These are phyloP conservation scores for Kalmusia sp. DNA, from an alignment of 2,329 filamentous ascomycete species.

Conservation along the genomic window DNA sequence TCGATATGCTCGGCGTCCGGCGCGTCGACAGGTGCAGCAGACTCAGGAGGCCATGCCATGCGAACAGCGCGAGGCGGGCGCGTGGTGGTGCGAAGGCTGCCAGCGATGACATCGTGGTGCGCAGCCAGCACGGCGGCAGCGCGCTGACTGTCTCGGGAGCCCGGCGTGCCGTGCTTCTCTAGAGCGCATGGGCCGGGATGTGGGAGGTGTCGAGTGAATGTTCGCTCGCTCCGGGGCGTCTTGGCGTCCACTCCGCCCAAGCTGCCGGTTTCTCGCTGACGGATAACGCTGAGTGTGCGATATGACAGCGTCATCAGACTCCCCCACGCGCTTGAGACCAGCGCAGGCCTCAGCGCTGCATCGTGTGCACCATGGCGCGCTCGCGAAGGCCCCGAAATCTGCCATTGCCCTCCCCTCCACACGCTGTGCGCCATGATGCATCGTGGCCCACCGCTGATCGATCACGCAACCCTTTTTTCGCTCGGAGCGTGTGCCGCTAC, in stretches of 20 bases:
- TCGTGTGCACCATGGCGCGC: no score
- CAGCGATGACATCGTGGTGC: neutral
- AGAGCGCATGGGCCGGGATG: neutral
- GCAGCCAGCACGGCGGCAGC: neutral
- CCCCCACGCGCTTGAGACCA: neutral
- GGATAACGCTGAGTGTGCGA: conserved; percentile 6
- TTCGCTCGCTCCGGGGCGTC: neutral
- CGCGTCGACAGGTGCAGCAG: no score
- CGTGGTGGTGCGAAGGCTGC: neutral
- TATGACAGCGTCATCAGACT: conserved; percentile 3
- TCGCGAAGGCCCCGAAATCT: neutral
- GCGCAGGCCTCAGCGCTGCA: no score
- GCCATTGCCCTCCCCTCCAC: neutral
- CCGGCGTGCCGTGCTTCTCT: conserved; percentile 6
- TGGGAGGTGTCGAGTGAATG: neutral
- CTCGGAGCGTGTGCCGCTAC: neutral
- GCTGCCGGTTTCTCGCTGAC: no score
- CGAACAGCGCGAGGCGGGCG: neutral
- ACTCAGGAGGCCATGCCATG: neutral
- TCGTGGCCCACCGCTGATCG: neutral
- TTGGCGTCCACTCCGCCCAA: neutral
- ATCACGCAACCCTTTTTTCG: neutral
- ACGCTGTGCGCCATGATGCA: neutral
- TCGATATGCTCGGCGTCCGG: no score
- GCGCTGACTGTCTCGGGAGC: neutral